Evolutionary conservation across 345 rosid genomes (phyloP).

Genomic region (Microcos paniculata): DNA sequence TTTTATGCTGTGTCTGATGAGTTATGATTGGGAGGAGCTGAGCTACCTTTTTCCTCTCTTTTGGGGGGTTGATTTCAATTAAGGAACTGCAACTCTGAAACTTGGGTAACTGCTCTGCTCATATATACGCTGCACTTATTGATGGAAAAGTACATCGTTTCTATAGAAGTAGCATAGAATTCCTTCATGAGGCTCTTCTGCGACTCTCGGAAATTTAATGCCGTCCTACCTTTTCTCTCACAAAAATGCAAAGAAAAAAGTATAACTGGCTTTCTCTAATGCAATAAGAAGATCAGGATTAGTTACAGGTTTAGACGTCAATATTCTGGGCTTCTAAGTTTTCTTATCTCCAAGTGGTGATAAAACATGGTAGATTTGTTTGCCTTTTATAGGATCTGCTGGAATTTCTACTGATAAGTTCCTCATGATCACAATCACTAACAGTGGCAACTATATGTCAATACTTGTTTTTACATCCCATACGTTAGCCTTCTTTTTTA

Average conservation of each 20-base stretch:
- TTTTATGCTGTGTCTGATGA: not conserved
- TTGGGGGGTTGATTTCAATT: not conserved
- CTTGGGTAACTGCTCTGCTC: slow-evolving; percentile 1
- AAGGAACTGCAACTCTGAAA: not conserved
- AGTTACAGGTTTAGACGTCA: not conserved
- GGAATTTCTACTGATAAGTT: not conserved
- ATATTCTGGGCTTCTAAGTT: not conserved
- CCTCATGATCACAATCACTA: not conserved
- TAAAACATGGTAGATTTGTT: not conserved
- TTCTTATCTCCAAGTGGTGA: not conserved
- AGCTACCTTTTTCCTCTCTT: too few species aligned
- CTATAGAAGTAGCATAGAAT: not conserved
- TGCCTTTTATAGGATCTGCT: not conserved
- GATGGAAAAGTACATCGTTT: not conserved
- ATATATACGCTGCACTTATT: not conserved
- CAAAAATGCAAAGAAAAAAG: not conserved
- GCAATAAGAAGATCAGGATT: not conserved
- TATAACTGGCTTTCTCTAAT: not conserved
- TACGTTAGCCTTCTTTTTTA: not conserved
- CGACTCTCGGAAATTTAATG: not conserved
- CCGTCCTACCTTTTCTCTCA: not conserved
- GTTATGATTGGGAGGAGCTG: not conserved
- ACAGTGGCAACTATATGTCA: not conserved
- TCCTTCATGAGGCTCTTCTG: not conserved
- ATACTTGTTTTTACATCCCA: not conserved